Base-by-base conservation (phyloP, 2,329 filamentous ascomycete genomes). In the Pseudogymnoascus sp. region DNA sequence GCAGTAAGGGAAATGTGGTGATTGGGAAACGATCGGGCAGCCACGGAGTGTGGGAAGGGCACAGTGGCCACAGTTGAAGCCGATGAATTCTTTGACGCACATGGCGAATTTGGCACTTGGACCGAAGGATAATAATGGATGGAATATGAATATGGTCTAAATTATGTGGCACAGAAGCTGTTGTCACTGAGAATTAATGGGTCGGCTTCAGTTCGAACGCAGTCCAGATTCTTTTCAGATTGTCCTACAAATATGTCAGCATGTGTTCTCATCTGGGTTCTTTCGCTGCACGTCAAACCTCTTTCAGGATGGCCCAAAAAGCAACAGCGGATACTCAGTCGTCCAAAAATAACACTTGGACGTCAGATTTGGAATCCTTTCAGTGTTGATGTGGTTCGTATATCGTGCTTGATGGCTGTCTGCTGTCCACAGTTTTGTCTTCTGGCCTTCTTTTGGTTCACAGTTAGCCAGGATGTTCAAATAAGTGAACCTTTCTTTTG, bases 51-150 rank as follows among this genome's bases (percentile, higher is more conserved):
- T 71, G 0, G 74, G 71, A 3, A 75, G 41, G 5, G 75, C 76
- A 58, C 75, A 76, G 70, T 82, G 80, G 14, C 79, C 80, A 68
- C 80, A 82, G 35, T 70, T 75, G 69, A 80, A 82, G 61, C 74
- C 76, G 55, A 79, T 68, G 66, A 73, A 80, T 67, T 80, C 77
- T 33, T 73, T 71, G 69, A 80, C 74, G 66, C 80, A 82, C 80
- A 82, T 82, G 2, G 63, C 71, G 62, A n/a, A 38, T 61, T 21
- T 62, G 61, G 59, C 18, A 18, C 40, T 52, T 61, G 28, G n/a
- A n/a, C 9, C 11, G 16, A 21, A 9, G 8, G 49, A 55, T 55
- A 55, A 55, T 35, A 35, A 55, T 55, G 49, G 1, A 31, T 31
- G 45, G 23, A 6, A 55, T 55, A 18, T 31, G 28, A 14, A 55